Evolutionary conservation across 306 rosid genomes (phyloP).

Genomic region (Hippophae rhamnoides): DNA sequence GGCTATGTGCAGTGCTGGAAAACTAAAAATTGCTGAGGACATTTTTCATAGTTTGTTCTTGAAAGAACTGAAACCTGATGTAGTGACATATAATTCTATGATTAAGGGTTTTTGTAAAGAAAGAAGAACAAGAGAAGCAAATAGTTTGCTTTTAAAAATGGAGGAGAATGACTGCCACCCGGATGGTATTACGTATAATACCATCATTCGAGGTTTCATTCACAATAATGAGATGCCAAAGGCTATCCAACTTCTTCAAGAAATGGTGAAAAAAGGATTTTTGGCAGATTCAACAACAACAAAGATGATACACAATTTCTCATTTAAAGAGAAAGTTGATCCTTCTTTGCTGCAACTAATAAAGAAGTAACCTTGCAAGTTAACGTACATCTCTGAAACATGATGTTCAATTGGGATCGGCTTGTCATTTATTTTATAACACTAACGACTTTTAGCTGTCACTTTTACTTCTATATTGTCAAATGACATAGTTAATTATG

Average conservation of each 20-base stretch:
- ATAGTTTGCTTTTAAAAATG: not conserved
- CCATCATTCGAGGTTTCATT: conserved; percentile 1
- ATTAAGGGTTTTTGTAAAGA: not conserved
- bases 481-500: no score
- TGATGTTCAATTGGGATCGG: no score
- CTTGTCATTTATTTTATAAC: no score
- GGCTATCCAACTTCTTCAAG: not conserved
- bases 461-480: no score
- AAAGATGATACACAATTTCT: not conserved
- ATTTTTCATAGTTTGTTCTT: conserved; percentile 2
- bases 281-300: conserved; percentile 1
- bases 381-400: no score
- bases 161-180: conserved; percentile 13
- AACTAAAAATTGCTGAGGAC: not conserved
- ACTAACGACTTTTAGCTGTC: no score
- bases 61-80: conserved; percentile 9
- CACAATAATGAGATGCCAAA: not conserved
- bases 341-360: not conserved
- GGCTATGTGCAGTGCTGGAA: conserved; percentile 8
- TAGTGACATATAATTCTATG: conserved; percentile 1
- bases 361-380: no score
- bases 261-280: conserved; percentile 3
- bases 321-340: not conserved
- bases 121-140: conserved; percentile 1
- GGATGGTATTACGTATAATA: not conserved